These are phyloP conservation scores for Pyricularia grisea DNA, from an alignment of 2,329 filamentous ascomycete species.

Conservation along the genomic window DNA sequence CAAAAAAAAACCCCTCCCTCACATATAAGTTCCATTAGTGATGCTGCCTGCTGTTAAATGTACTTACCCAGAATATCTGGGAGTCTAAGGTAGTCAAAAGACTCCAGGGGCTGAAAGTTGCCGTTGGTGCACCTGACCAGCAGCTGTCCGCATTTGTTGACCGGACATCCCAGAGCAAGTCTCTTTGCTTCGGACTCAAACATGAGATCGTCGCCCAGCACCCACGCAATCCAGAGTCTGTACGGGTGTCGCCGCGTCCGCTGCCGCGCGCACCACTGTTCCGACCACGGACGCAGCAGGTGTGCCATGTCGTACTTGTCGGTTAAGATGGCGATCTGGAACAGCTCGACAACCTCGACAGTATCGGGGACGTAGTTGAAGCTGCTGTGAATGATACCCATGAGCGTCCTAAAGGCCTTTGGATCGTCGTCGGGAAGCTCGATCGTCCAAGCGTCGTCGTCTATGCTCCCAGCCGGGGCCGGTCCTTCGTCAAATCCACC, in stretches of 20 bases:
- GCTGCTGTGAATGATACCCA: slow-evolving; percentile 20
- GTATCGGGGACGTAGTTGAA: slow-evolving; percentile 15
- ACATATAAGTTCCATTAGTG: background rate
- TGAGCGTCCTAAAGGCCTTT: slow-evolving; percentile 16
- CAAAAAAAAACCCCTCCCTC: background rate
- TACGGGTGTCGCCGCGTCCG: slow-evolving; percentile 13
- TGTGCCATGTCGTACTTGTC: slow-evolving; percentile 21
- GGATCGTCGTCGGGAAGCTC: slow-evolving; percentile 21
- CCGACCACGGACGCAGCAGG: slow-evolving; percentile 17
- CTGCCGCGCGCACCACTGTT: slow-evolving; percentile 11
- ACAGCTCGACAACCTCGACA: slow-evolving; percentile 15
- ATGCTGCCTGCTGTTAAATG: background rate
- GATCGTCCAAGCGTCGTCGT: slow-evolving; percentile 15
- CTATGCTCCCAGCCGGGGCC: background rate
- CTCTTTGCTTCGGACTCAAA: slow-evolving; percentile 10
- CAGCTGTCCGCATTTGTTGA: slow-evolving; percentile 2
- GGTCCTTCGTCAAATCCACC: background rate
- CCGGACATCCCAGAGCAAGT: background rate
- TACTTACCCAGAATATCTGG: slow-evolving; percentile 3
- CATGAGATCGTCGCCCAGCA: slow-evolving; percentile 16
- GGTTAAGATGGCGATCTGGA: slow-evolving; percentile 17
- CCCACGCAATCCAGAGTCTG: slow-evolving; percentile 21
- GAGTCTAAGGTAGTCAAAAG: slow-evolving; percentile 3
- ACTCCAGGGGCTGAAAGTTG: background rate
- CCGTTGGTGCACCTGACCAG: slow-evolving; percentile 2